Conservation (phyloP, 2,329 filamentous ascomycete species). For the Rutstroemia sydowiana region DNA sequence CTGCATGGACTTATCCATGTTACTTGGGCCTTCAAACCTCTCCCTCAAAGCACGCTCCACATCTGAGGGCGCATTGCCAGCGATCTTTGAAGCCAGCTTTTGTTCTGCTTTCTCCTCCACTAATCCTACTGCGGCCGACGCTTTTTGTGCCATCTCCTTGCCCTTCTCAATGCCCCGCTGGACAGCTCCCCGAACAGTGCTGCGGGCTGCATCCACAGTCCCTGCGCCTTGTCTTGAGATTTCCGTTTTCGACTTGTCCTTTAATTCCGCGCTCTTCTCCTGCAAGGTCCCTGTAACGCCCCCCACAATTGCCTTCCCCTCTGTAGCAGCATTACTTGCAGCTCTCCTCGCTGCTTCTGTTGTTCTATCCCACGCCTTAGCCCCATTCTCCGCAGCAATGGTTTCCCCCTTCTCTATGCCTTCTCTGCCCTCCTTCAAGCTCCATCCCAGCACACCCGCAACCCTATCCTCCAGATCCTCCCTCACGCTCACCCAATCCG, state of each 20-base stretch:
- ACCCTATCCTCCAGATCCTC: slow-evolving; percentile 47
- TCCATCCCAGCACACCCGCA: slow-evolving; percentile 34
- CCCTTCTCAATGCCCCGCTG: slow-evolving; percentile 29
- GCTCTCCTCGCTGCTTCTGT: slow-evolving; percentile 30
- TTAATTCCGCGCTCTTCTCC: slow-evolving; percentile 20
- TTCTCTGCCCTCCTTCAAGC: slow-evolving; percentile 24
- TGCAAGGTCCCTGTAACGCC: slow-evolving; percentile 18
- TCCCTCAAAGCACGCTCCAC: slow-evolving; percentile 44
- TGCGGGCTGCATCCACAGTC: slow-evolving; percentile 35
- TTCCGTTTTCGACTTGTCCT: slow-evolving; percentile 21
- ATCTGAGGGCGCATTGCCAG: slow-evolving; percentile 14
- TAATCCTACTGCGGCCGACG: slow-evolving; percentile 32
- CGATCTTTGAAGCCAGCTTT: slow-evolving; percentile 9
- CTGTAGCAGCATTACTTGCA: slow-evolving; percentile 18
- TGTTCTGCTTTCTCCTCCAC: slow-evolving; percentile 33
- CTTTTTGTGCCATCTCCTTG: slow-evolving; percentile 33
- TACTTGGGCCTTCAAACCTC: slow-evolving; percentile 40
- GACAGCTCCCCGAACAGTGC: slow-evolving; percentile 31
- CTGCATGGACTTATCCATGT: slow-evolving; percentile 42
- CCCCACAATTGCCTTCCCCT: slow-evolving; percentile 12
- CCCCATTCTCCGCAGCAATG: slow-evolving; percentile 30
- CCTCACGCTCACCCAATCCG: slow-evolving; percentile 57
- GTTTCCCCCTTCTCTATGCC: slow-evolving; percentile 25
- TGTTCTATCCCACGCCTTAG: slow-evolving; percentile 33
- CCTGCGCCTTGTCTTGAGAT: slow-evolving; percentile 24